Base-by-base conservation (phyloP, 2,329 filamentous ascomycete genomes). In the Cladorrhinum sp. region DNA sequence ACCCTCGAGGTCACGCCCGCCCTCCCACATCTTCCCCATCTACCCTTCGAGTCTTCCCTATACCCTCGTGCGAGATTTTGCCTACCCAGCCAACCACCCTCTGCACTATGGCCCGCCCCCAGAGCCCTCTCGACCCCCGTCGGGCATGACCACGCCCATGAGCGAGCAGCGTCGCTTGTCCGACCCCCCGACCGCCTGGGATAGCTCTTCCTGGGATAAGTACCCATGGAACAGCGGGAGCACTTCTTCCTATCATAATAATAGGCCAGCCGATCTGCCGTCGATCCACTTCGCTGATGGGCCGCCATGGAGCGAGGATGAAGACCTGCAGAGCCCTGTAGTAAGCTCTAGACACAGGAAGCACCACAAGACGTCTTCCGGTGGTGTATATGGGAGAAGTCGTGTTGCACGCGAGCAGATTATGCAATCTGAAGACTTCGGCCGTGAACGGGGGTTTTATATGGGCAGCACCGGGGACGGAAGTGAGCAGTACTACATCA, bases 31-130 rank as follows among this genome's bases (percentile, higher is more conserved):
- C 64, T 93, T 95, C 71, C 90, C 92, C 16, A 80, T 89, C 69
- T 95, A 92, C 75, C 89, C 92, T 69, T 95, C 92, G 61, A 96
- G 87, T 72, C 84, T 97, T 18, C 76, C 90, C 6, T 97, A 97
- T 74, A 87, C 92, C n/a, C 81, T 91, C 50, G 93, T 99, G 66
- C 89, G 95, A 70, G 95, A 99, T 80, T 99, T 98, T 77, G 95
- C 95, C 67, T 99, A 98, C 73, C 86, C 91, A 29, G 73, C 84
- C 24, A 82, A 83, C 58, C 91, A 98, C 74, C 92, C 91, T 49
- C 82, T 97, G 75, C 95, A 98, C 78, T 96, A 96, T 80, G 95
- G 95, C 1, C 90, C 93, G n/a, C 88, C 91, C 16, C 88, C 89
- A 38, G 89, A 92, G 67, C 81, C 85, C 24, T 87, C 85, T 55